Base-by-base conservation (phyloP, 78 protist genomes). In the Dictyostelium capitatum region DNA sequence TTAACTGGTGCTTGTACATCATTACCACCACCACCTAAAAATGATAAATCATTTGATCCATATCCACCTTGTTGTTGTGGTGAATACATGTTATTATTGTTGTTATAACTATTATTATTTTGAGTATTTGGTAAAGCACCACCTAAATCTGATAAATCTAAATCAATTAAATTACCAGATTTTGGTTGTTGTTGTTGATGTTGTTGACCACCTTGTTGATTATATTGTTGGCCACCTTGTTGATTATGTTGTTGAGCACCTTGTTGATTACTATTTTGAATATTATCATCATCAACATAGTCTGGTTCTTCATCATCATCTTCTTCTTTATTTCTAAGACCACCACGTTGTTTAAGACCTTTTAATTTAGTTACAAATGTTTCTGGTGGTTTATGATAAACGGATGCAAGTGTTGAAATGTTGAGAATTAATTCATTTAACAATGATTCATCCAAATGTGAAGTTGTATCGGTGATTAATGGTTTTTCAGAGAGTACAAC, bases 351-450 rank as follows among this genome's bases (percentile, higher is more conserved):
- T 2, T 70, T 69, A 41, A 80, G 77, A 69, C 85, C 94, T 85
- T 80, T 59, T 78, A 77, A 67, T 54, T 94, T 84, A 64, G 95
- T 75, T 28, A 97, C 89, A 77, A 97, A 97, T 47, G 95, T 57
- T 41, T 53, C 95, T 37, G 99, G 98, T 47, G 98, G 98, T 83
- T 95, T 96, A 97, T 98, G 99, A 95, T 94, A 99, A 72, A 99
- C 99, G 11, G 99, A 95, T 15, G 99, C 96, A 37, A 99, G 96
- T 15, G 99, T 91, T 28, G 97, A 65, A 37, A 99, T 89, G 70
- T 99, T 72, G 46, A 84, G 17, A 73, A 98, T 62, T 43, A 99
- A 98, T 72, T 98, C 98, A 80, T 95, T 95, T 20, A 99, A 96
- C 25, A 98, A 83, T 19, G 85, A 6, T 20, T 92, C 95, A 56